Evolutionary conservation across 2,329 filamentous ascomycete genomes (phyloP).

Genomic region (Clarireedia hainanense): DNA sequence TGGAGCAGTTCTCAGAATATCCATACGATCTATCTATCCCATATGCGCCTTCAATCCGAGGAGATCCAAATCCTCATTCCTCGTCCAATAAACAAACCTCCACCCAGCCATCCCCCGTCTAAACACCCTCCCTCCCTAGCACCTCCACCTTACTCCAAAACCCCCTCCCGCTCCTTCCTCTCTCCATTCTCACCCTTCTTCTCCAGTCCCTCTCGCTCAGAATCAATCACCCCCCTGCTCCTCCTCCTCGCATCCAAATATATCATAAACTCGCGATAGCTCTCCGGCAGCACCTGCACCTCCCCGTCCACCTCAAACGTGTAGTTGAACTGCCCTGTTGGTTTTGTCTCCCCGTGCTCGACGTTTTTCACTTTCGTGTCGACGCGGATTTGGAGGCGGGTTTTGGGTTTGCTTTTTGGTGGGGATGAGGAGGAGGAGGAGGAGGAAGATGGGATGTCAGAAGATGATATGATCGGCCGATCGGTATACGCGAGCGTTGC

Average conservation of each 20-base stretch:
- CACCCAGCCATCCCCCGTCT: no score
- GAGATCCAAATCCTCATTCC: no score
- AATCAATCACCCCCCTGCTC: conserved; percentile 4
- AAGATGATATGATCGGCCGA: neutral
- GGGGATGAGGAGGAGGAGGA: no score
- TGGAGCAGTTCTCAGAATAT: no score
- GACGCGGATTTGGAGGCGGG: conserved; percentile 58
- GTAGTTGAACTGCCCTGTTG: conserved; percentile 66
- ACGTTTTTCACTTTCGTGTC: conserved; percentile 62
- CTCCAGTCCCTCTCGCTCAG: neutral
- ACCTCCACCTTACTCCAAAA: conserved; percentile 11
- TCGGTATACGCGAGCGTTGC: conserved; percentile 63
- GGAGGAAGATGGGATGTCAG: no score
- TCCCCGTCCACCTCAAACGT: conserved; percentile 60
- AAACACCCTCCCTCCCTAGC: neutral
- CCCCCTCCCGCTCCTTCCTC: conserved; percentile 7
- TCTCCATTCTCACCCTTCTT: neutral
- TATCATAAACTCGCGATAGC: conserved; percentile 32
- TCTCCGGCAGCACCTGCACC: conserved; percentile 54
- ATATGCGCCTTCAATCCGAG: no score
- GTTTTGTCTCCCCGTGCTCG: conserved; percentile 58
- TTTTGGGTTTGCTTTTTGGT: conserved; percentile 36
- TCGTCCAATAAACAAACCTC: no score
- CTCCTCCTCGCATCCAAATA: conserved; percentile 33
- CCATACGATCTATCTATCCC: no score